Base-by-base conservation (phyloP, 1,284 basidiomycete species). In the Malassezia restricta region DNA sequence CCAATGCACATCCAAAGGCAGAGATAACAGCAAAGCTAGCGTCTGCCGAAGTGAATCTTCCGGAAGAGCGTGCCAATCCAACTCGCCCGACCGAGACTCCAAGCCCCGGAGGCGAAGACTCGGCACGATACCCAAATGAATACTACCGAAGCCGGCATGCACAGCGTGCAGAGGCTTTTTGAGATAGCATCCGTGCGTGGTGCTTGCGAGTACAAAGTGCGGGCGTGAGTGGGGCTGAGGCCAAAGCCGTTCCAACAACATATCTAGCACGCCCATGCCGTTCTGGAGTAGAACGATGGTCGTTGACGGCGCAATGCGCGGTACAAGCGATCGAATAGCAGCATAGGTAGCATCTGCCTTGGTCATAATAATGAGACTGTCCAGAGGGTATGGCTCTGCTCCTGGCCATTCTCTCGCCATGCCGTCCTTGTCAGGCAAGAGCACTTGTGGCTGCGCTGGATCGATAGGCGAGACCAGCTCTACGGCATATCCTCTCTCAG, bases 231-330 rank as follows among this genome's bases (percentile, higher is more conserved):
- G 68, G 8, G 82, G 80, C 65, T 89, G 83, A 37, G 79, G 82
- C 76, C 91, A 98, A 42, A 88, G 65, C 14, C 78, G 71, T 12
- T 77, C 73, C 40, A 87, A 73, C 47, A 95, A 77, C 57, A 81
- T 76, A 64, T 96, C 90, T 73, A 90, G 85, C 12, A 92, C 77
- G 14, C 89, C 91, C 83, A 94, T 79, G 77, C 72, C 91, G 72
- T 95, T 95, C 70, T 94, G 87, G 45, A 94, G 75, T 6, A 98
- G 80, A 1, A 92, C 85, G 59, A 96, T 81, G 27, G 90, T 94
- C 40, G 83, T 85, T 47, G 79, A 73, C 0, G 79, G 74, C 5
- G 79, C 78, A 28, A 95, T 74, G 17, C 88, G 81, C 8, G 80
- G 80, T 5, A 79, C 74, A 44, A 96, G 78, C 3, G 75, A 68